phyloP scores from a whole-genome alignment of 371 early-diverging fungal genomes.

The Racocetra persica region DNA sequence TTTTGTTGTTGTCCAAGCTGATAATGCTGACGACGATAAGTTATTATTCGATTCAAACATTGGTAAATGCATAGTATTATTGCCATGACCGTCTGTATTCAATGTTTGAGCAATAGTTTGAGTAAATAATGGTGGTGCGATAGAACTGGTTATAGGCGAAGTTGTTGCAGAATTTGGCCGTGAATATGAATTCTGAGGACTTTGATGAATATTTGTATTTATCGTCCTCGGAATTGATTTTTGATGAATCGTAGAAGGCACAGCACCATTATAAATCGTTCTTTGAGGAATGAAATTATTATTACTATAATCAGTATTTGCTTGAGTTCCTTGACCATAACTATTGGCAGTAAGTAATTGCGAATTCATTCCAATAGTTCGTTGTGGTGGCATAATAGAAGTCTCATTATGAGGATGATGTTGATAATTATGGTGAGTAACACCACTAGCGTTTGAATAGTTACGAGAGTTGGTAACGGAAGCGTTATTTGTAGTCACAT shows the following conservation, averaged over 20 bases:
- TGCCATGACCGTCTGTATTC: neutral
- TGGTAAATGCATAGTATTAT: constrained; percentile 7
- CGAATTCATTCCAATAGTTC: no score
- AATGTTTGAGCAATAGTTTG: no score
- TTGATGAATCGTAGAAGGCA: neutral
- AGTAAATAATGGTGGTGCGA: neutral
- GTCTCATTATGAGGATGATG: neutral
- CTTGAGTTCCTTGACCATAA: neutral
- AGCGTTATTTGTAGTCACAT: neutral
- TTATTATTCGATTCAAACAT: neutral
- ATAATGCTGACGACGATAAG: neutral
- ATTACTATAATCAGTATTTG: neutral
- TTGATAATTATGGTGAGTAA: neutral
- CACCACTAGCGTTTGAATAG: neutral
- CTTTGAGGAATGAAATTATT: neutral
- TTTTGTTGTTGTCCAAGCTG: neutral
- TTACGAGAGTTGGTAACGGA: neutral
- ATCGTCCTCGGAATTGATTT: neutral
- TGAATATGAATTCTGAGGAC: neutral
- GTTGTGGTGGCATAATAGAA: neutral
- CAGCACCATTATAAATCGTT: neutral
- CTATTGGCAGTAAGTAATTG: neutral
- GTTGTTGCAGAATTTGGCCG: neutral
- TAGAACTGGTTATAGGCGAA: neutral
- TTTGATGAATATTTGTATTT: neutral